Evolutionary conservation across 352 stramenopile genomes (phyloP), one percentile per base, ranked within the genome.

Genomic region (Blastocystis hominis): DNA sequence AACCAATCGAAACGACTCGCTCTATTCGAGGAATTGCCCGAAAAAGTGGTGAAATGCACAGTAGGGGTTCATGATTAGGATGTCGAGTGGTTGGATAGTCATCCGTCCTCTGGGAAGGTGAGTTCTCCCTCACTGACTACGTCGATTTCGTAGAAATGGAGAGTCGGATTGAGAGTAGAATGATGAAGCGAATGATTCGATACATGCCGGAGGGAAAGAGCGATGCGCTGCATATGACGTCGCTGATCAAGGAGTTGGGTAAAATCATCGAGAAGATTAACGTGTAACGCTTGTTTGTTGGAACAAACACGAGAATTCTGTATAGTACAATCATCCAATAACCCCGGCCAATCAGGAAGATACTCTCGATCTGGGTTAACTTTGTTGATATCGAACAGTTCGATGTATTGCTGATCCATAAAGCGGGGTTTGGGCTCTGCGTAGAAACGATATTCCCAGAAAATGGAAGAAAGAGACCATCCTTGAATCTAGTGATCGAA

Each of bases 371-470:
- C 72, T 2, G 72, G 72, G 53, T 24, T 36, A 20, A 84, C 30
- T 53, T 53, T n/a, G 13, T 44, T 84, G 20, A 66, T 84, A 46
- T 84, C 72, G 47, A 84, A 84, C 17, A 84, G 53, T n/a, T 84
- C 72, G 36, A 84, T 84, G 36, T 66, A 84, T 46, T 84, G 72
- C 20, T 84, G 72, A 15, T 84, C 72, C 72, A 84, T 84, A 44
- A 84, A 84, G 17, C 72, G 50, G 24, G 72, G 72, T 40, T 84
- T 84, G 0, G 72, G 72, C 38, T 84, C 72, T 64, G 72, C 72
- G n/a, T 84, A 84, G n/a, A 84, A 53, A 20, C 72, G 46, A 24
- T 84, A 84, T 47, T 84, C 72, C 72, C 72, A 84, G 3, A 84
- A 53, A 47, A 84, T 84, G 0, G 72, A 84, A 0, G 72, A 66